Percentiles rank a stretch among this genome's conserved stretches.
phyloP scores from a whole-genome alignment of 108 stramenopile genomes.

The Schizochytrium sp. region DNA sequence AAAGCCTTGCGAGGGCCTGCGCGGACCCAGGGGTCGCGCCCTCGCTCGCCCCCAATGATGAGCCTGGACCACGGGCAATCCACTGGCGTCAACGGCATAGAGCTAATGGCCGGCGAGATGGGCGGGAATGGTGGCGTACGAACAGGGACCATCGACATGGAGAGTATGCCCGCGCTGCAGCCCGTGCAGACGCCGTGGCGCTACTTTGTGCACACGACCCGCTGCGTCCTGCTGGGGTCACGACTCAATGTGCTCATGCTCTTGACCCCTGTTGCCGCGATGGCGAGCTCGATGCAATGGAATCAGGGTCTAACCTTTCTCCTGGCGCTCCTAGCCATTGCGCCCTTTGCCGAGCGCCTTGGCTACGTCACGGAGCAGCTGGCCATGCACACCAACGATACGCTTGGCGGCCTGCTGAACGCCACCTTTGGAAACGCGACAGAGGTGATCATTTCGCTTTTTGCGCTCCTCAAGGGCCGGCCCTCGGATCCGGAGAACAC shows the following conservation, averaged over 20 bases:
- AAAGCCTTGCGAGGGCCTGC: no score
- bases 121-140: no score
- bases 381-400: slow-evolving; percentile 76
- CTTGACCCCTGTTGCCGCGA: not conserved
- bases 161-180: no score
- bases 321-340: not conserved
- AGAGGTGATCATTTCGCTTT: slow-evolving; percentile 73
- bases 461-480: slow-evolving; percentile 63
- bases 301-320: not conserved
- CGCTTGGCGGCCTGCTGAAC: slow-evolving; percentile 81
- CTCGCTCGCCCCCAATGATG: no score
- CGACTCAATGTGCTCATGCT: not conserved
- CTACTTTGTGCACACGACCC: not conserved
- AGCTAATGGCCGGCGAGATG: no score
- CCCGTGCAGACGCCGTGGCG: no score
- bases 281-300: not conserved
- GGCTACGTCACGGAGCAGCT: slow-evolving; percentile 85
- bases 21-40: no score
- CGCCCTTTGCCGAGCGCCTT: slow-evolving; percentile 39
- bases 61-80: no score
- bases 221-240: not conserved
- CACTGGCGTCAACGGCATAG: no score
- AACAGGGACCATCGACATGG: no score
- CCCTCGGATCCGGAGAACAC: not conserved
- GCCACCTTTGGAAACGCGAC: slow-evolving; percentile 89